Evolutionary conservation across 2,329 filamentous ascomycete species (phyloP).

Genomic region (Hyphodiscus sp.): DNA sequence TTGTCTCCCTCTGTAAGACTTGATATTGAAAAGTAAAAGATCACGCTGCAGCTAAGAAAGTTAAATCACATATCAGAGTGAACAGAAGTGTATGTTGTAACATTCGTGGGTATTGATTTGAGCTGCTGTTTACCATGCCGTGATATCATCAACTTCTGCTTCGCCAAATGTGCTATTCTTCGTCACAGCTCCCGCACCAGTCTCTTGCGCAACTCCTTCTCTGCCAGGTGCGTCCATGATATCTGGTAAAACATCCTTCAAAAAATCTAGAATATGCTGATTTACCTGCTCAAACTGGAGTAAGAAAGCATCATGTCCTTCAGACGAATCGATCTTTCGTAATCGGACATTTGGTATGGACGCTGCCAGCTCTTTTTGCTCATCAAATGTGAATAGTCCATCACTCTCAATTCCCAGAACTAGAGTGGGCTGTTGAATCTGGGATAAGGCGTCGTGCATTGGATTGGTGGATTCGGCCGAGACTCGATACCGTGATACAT

Average conservation of each 20-base stretch:
- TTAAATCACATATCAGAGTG: too few species aligned
- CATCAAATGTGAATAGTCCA: conserved; percentile 92
- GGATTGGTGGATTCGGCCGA: conserved; percentile 32
- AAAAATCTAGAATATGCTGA: conserved; percentile 73
- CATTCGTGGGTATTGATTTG: not conserved
- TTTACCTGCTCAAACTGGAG: conserved; percentile 98
- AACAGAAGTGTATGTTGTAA: too few species aligned
- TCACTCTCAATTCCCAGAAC: conserved; percentile 94
- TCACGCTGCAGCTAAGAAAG: too few species aligned
- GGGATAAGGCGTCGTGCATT: conserved; percentile 67
- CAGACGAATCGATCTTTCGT: conserved; percentile 84
- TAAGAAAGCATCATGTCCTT: conserved; percentile 94
- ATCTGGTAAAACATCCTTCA: conserved; percentile 75
- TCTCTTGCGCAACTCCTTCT: conserved; percentile 33
- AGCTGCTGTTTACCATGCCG: conserved; percentile 63
- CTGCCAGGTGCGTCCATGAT: conserved; percentile 67
- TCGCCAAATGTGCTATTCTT: conserved; percentile 94
- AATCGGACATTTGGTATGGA: conserved; percentile 72
- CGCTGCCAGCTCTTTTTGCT: conserved; percentile 86
- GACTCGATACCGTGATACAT: conserved; percentile 73
- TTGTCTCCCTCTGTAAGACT: too few species aligned
- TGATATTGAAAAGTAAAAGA: too few species aligned
- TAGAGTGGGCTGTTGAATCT: conserved; percentile 83
- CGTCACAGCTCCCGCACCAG: conserved; percentile 55
- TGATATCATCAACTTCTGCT: conserved; percentile 93